phyloP scores from a whole-genome alignment of 805 yeast genomes.

The Kuraishia ogatae region DNA sequence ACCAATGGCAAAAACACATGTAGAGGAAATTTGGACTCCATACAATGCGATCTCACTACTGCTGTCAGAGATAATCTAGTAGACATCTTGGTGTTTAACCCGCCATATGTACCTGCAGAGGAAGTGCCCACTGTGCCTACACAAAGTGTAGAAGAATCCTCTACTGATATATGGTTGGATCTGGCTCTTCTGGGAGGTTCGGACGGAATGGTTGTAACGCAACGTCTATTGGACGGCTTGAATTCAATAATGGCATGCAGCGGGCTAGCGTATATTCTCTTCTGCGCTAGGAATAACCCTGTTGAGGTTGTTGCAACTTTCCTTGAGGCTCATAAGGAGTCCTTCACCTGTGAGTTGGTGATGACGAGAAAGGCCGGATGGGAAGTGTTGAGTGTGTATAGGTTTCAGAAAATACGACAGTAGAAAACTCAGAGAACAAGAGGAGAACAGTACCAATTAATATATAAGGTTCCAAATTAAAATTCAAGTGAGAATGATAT shows the following conservation, averaged over 20 bases:
- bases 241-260: conserved; percentile 37
- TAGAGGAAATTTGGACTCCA: conserved; percentile 27
- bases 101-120: conserved; percentile 94
- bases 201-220: conserved; percentile 85
- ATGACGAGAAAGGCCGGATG: conserved; percentile 83
- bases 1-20: conserved; percentile 25
- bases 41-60: conserved; percentile 52
- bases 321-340: conserved; percentile 20
- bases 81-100: conserved; percentile 81
- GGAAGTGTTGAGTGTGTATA: conserved; percentile 80
- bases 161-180: conserved; percentile 62
- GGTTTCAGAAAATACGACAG: conserved; percentile 32
- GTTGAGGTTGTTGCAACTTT: conserved; percentile 43
- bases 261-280: conserved; percentile 83
- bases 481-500: too few relatives aligned
- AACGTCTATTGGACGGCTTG: conserved; percentile 46
- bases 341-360: conserved; percentile 48
- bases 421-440: not conserved
- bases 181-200: conserved; percentile 84
- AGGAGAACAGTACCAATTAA: too few relatives aligned
- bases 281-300: conserved; percentile 89
- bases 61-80: conserved; percentile 36
- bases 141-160: conserved; percentile 27
- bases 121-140: conserved; percentile 54
- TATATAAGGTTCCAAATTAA: too few relatives aligned